Evolutionary conservation across 1,284 basidiomycete species (phyloP).

Genomic region (Prillingera fragicola): DNA sequence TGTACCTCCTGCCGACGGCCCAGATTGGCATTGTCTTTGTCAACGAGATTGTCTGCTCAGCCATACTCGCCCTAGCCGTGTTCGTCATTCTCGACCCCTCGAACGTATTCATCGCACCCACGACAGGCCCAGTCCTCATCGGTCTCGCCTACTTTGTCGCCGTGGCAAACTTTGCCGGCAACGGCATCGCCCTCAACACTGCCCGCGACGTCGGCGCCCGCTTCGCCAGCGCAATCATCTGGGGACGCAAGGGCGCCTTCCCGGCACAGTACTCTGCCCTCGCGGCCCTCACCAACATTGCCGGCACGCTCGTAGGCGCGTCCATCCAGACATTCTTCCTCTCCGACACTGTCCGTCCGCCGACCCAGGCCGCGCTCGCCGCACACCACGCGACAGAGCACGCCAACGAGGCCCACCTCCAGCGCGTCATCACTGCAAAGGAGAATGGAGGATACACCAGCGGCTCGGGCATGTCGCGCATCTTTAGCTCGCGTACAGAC

Average conservation of each 20-base stretch:
- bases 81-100: slow-evolving; percentile 14
- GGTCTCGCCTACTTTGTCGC: slow-evolving; percentile 9
- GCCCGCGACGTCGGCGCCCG: slow-evolving; percentile 18
- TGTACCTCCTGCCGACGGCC: not conserved
- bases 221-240: slow-evolving; percentile 10
- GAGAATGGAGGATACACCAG: slow-evolving; percentile 49
- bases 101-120: slow-evolving; percentile 13
- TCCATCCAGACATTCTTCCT: slow-evolving; percentile 14
- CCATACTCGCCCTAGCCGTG: slow-evolving; percentile 5
- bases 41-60: slow-evolving; percentile 10
- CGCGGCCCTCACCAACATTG: slow-evolving; percentile 10
- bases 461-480: too few relatives aligned
- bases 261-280: slow-evolving; percentile 9
- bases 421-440: not conserved
- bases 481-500: too few relatives aligned
- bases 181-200: slow-evolving; percentile 15
- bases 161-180: slow-evolving; percentile 2
- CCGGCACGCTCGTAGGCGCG: slow-evolving; percentile 6
- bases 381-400: not conserved
- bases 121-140: slow-evolving; percentile 5
- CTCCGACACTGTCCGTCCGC: slow-evolving; percentile 9
- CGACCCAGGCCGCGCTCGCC: not conserved
- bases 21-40: slow-evolving; percentile 9
- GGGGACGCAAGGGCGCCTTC: slow-evolving; percentile 5
- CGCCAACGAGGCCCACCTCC: slow-evolving; percentile 5